A percentile compares a stretch with the other conserved stretches of the same genome.
These are phyloP conservation scores for Albizia julibrissin DNA, from an alignment of 306 rosid genomes.

Conservation along the genomic window DNA sequence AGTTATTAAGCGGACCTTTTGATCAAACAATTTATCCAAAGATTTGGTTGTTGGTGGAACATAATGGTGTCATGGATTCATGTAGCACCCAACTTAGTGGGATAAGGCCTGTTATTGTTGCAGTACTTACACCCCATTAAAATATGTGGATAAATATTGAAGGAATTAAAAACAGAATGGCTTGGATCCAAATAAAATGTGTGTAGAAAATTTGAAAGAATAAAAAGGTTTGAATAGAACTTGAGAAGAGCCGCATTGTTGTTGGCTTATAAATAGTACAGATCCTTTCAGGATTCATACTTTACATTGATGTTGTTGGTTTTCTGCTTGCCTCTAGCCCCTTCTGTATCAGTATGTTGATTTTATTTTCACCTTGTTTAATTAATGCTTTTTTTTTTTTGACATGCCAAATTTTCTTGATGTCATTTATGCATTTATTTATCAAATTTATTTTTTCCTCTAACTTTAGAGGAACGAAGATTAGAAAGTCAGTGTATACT, in stretches of 20 bases:
- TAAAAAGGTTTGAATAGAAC: neutral
- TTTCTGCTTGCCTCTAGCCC: constrained; percentile 20
- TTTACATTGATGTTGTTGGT: neutral
- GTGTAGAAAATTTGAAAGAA: neutral
- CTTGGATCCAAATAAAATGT: neutral
- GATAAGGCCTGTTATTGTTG: too few relatives aligned
- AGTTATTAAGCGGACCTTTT: too few relatives aligned
- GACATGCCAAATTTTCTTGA: constrained; percentile 7
- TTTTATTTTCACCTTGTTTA: constrained; percentile 25
- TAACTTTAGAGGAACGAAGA: neutral
- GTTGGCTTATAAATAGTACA: neutral
- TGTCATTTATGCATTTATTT: constrained; percentile 12
- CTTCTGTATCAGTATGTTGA: constrained; percentile 23
- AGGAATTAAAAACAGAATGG: neutral
- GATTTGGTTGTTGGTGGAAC: too few relatives aligned
- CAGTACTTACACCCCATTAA: neutral
- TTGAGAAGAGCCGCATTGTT: neutral
- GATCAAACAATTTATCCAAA: too few relatives aligned
- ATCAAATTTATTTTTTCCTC: constrained; percentile 18
- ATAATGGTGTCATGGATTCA: too few relatives aligned
- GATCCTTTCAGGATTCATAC: neutral
- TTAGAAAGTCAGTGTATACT: constrained; percentile 2
- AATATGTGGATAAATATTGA: neutral
- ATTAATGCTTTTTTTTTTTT: constrained; percentile 12
- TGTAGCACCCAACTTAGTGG: too few relatives aligned